Evolutionary conservation across 2,329 filamentous ascomycete species (phyloP), one percentile per base, ranked within the genome.

Genomic region (Phyllachora maydis): DNA sequence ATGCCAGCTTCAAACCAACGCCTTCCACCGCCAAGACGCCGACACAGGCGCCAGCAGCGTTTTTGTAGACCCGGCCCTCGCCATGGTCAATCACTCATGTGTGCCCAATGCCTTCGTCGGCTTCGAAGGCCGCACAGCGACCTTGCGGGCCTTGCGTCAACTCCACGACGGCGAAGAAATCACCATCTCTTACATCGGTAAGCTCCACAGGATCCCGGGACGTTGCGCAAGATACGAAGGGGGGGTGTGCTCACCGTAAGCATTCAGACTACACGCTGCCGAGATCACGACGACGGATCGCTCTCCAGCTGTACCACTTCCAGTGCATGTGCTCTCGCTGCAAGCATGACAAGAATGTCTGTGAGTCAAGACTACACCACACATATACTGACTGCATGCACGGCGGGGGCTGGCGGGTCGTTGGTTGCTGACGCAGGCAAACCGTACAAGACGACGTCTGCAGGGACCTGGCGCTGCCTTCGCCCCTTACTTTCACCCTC

Each of bases 51-150:
- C 58, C 26, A 48, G 55, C 1, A 65, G 63, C 13, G 46, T 67
- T 15, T 70, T 64, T 30, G 43, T 71, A 18, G 59, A 68, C 30
- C 50, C 59, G 1, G 51, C 41, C 4, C 45, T 68, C 19, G 59
- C 64, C 28, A 65, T 69, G 55, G 52, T 54, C 12, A 72, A 73
- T 31, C 67, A 73, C 37, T 65, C 64, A 0, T 73, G 67, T 31
- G 38, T 56, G 3, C 66, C 66, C 4, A 71, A 68, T 31, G 62
- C 65, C 2, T 47, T 56, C 22, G 58, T 72, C 10, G 52, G 57
- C 20, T 69, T 70, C 24, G 33, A 54, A 18, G 58, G 58, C 4
- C 50, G 64, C 5, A 49, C 42, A 4, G 56, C 62, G 3, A 41
- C 57, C 3, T 40, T 73, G 9, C 49, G 56, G 18, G 59, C 65